Percentiles rank a stretch among this genome's conserved stretches.
Evolutionary conservation across 140 eudicot genomes (phyloP).

Genomic region (Flaveria floridana): DNA sequence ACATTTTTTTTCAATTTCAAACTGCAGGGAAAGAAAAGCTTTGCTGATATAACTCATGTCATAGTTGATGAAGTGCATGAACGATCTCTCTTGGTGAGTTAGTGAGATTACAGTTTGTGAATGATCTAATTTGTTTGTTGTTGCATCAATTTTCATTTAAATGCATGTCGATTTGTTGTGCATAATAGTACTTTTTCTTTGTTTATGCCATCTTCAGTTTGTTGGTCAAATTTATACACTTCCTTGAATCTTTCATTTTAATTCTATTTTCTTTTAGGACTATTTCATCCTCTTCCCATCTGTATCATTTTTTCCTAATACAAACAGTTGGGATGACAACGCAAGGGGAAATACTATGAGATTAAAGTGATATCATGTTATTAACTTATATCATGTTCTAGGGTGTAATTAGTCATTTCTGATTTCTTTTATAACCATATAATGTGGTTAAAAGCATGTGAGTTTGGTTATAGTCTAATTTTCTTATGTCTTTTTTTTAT

Average conservation of each 20-base stretch:
- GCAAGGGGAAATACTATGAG: neutral
- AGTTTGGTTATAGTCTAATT: conserved; percentile 13
- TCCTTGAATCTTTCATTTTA: conserved; percentile 7
- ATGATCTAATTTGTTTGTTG: conserved; percentile 7
- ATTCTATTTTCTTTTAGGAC: neutral
- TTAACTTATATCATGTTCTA: conserved; percentile 15
- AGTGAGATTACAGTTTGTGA: conserved; percentile 18
- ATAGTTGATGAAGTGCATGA: conserved; percentile 99
- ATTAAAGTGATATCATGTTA: conserved; percentile 15
- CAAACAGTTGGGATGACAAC: neutral
- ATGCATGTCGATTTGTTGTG: neutral
- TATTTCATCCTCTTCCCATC: neutral
- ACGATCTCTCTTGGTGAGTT: conserved; percentile 92
- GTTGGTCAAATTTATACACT: conserved; percentile 7
- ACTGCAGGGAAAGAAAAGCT: conserved; percentile 82
- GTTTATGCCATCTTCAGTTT: conserved; percentile 21
- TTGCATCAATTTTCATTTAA: conserved; percentile 16
- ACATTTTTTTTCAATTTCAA: conserved; percentile 13
- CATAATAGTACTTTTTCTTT: conserved; percentile 5
- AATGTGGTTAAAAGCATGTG: conserved; percentile 13
- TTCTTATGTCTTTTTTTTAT: conserved; percentile 16
- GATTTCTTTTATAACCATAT: conserved; percentile 1
- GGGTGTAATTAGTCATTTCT: conserved; percentile 16
- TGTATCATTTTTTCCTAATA: neutral
- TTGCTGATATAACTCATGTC: conserved; percentile 88